A percentile compares a stretch with the other conserved stretches of the same genome.
Evolutionary conservation across 768 basidiomycete genomes (phyloP).

Genomic region (Paxillus involutus): DNA sequence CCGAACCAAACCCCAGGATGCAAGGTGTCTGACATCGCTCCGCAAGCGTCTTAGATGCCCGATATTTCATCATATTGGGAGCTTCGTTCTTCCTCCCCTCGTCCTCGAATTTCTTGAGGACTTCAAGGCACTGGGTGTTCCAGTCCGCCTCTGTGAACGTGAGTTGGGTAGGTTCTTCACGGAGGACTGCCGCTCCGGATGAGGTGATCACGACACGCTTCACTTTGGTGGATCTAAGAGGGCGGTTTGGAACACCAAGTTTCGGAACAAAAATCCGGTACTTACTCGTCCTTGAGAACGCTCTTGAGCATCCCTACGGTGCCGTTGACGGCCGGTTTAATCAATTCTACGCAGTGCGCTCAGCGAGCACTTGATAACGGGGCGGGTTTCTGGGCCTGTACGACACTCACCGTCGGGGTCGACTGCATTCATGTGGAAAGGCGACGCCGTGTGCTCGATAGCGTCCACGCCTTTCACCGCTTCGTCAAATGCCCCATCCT

Average conservation of each 20-base stretch:
- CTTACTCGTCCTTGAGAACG: slow-evolving; percentile 52
- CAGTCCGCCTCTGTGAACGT: slow-evolving; percentile 55
- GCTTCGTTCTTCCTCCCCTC: slow-evolving; percentile 45
- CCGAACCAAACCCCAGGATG: background rate
- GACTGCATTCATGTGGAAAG: slow-evolving; percentile 47
- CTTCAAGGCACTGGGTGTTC: slow-evolving; percentile 47
- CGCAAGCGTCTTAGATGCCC: slow-evolving; percentile 63
- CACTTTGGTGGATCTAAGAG: slow-evolving; percentile 38
- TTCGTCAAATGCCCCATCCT: slow-evolving; percentile 76
- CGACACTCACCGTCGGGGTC: slow-evolving; percentile 39
- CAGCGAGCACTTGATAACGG: background rate
- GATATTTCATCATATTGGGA: slow-evolving; percentile 41
- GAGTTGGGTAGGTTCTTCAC: slow-evolving; percentile 18
- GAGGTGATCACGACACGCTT: slow-evolving; percentile 72
- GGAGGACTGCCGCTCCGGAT: slow-evolving; percentile 52
- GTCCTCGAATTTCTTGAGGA: slow-evolving; percentile 44
- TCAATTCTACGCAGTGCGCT: slow-evolving; percentile 52
- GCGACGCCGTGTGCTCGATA: slow-evolving; percentile 69
- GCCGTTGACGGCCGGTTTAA: slow-evolving; percentile 71
- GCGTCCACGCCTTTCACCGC: slow-evolving; percentile 76
- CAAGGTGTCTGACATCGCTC: slow-evolving; percentile 45
- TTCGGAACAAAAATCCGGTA: background rate
- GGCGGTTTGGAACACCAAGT: too few species aligned
- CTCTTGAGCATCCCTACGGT: slow-evolving; percentile 63
- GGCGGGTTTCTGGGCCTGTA: too few species aligned